Evolutionary conservation across 2,329 filamentous ascomycete species (phyloP).

Genomic region (Pseudogymnoascus sp.): DNA sequence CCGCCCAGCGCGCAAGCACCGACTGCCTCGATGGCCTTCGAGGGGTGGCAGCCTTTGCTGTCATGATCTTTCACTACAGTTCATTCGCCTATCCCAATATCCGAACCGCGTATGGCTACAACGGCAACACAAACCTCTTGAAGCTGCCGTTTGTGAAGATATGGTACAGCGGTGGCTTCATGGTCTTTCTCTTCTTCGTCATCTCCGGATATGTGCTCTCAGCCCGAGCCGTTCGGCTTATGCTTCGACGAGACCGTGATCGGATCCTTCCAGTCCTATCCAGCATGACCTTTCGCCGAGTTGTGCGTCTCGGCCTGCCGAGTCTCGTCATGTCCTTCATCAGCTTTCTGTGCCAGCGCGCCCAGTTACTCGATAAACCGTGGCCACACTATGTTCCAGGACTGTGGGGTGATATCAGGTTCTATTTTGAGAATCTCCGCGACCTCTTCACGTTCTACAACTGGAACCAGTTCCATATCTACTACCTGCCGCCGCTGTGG

Average conservation of each 20-base stretch:
- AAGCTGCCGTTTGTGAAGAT: slow-evolving; percentile 40
- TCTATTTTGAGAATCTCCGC: neutral
- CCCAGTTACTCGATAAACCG: neutral
- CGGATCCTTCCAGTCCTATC: slow-evolving; percentile 37
- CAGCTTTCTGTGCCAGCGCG: slow-evolving; percentile 14
- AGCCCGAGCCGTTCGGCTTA: slow-evolving; percentile 38
- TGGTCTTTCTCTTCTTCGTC: slow-evolving; percentile 48
- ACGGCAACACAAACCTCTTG: slow-evolving; percentile 32
- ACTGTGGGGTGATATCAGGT: neutral
- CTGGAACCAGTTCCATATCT: slow-evolving; percentile 15
- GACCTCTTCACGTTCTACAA: slow-evolving; percentile 9
- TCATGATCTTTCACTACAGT: slow-evolving; percentile 3
- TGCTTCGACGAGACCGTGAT: slow-evolving; percentile 35
- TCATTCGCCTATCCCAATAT: neutral
- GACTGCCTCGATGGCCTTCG: neutral
- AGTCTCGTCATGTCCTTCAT: slow-evolving; percentile 39
- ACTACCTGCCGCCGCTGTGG: slow-evolving; percentile 33
- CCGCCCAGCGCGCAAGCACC: slow-evolving; percentile 5
- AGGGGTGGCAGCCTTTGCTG: slow-evolving; percentile 3
- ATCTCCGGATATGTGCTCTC: slow-evolving; percentile 45
- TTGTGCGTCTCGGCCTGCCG: slow-evolving; percentile 42
- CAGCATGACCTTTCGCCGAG: slow-evolving; percentile 43
- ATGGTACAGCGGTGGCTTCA: slow-evolving; percentile 38
- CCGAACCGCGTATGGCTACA: slow-evolving; percentile 26
- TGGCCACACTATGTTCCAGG: slow-evolving; percentile 3